Base-by-base conservation (phyloP, 768 basidiomycete genomes). In the Clavulina sp. region DNA sequence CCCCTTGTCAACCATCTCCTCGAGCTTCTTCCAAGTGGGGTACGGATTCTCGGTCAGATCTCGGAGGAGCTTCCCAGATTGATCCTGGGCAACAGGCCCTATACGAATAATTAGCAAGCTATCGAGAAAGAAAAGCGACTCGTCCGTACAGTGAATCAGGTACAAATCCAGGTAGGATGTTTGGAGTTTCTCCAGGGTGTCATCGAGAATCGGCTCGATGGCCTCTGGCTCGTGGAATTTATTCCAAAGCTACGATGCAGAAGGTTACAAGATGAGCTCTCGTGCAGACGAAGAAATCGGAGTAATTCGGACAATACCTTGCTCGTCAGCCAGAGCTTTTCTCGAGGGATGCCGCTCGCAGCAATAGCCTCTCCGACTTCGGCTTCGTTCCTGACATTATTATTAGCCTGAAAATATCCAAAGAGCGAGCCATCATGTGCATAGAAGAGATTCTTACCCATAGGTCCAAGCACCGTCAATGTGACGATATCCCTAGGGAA, bases 291-390 rank as follows among this genome's bases (percentile, higher is more conserved):
- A n/a, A 9, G 43, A 1, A 13, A 24, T 46, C 23, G 23, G 13
- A 1, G 9, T 13, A 18, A 24, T 1, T 9, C 43, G 23, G 24
- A 13, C 16, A 1, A 13, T 46, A 65, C 53, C 57, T 70, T 70
- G 40, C 63, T 65, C 38, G 84, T 87, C 53, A 91, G 65, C 72
- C 89, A 92, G 65, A 92, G 73, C 51, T 78, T 68, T 33, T 69
- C 69, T 52, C 89, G 75, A 3, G 76, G 70, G 18, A 89, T 75
- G 7, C 84, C 85, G 23, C 80, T 81, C 9, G 70, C 74, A 58
- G 74, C 77, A 66, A 91, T 80, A 29, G 86, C 88, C 50, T 76
- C 60, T 9, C 87, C 89, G 41, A 92, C 87, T 64, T 85, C 84
- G 33, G 50, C 48, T 30, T 44, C 49, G 21, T 56, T 56, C 34